These are phyloP conservation scores for Exophiala aquamarina DNA, from an alignment of 2,329 filamentous ascomycete genomes.

Conservation along the genomic window DNA sequence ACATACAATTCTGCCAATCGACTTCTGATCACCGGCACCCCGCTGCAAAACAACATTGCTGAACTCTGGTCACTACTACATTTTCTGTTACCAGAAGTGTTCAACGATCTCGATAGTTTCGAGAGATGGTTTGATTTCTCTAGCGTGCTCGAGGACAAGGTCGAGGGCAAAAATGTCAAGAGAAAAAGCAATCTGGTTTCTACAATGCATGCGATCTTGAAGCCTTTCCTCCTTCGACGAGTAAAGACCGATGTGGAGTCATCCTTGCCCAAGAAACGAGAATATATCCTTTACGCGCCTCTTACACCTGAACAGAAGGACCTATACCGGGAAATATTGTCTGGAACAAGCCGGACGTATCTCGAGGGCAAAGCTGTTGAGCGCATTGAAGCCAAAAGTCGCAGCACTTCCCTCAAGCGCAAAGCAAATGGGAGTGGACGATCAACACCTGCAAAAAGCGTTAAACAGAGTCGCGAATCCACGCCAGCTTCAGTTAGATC, in stretches of 20 bases:
- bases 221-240: slow-evolving; percentile 82
- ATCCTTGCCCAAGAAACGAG: slow-evolving; percentile 89
- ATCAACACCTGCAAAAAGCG: slow-evolving; percentile 64
- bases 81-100: slow-evolving; percentile 88
- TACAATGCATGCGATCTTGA: slow-evolving; percentile 89
- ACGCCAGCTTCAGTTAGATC: slow-evolving; percentile 63
- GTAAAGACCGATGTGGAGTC: slow-evolving; percentile 93
- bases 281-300: slow-evolving; percentile 93
- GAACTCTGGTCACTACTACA: slow-evolving; percentile 95
- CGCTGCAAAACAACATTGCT: slow-evolving; percentile 90
- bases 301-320: slow-evolving; percentile 89
- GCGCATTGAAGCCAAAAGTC: slow-evolving; percentile 43
- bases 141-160: slow-evolving; percentile 79
- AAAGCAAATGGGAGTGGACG: slow-evolving; percentile 49
- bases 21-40: slow-evolving; percentile 90
- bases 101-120: slow-evolving; percentile 89
- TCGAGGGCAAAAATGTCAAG: slow-evolving; percentile 70
- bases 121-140: slow-evolving; percentile 98
- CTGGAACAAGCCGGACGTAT: slow-evolving; percentile 63
- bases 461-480: slow-evolving; percentile 71
- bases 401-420: slow-evolving; percentile 57
- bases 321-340: slow-evolving; percentile 81
- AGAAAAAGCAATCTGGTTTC: slow-evolving; percentile 75
- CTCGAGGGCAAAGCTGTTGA: slow-evolving; percentile 53
- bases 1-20: slow-evolving; percentile 88